Evolutionary conservation across 768 basidiomycete genomes (phyloP), one percentile per base, ranked within the genome.

Genomic region (Suillus fuscotomentosus): DNA sequence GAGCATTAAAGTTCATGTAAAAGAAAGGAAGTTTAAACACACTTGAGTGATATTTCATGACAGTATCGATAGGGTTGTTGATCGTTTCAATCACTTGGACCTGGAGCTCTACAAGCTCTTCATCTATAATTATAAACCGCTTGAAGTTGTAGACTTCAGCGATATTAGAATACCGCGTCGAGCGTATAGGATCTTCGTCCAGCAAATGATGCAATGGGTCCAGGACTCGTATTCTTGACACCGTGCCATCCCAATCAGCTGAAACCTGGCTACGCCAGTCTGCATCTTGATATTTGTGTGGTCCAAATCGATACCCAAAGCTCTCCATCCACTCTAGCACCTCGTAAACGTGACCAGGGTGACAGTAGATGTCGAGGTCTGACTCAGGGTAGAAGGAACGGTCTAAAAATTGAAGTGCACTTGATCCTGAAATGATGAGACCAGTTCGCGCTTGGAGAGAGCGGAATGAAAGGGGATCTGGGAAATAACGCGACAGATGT

Each of bases 311-410:
- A 61, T 81, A 82, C 0, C 78, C 78, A 5, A 73, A 69, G 8
- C 11, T 36, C 17, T 66, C 57, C 0, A 71, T 42, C 72, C 79
- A 84, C 9, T 53, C 54, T 0, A 75, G 77, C 5, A 86, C 71
- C 27, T 75, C 72, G 14, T 63, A 51, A 47, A 74, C 70, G 42
- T 71, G 68, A 0, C 71, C 69, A 3, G 77, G 74, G 8, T 79
- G 72, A 17, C 77, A 73, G 68, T 86, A 86, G 5, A 87, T 45
- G 61, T 87, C 86, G 9, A 87, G 78, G 66, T 87, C 85, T 0
- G 84, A 77, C 5, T 76, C 76, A 3, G 77, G 73, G 65, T 84
- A 86, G 43, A 72, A 72, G 0, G 74, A 67, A 20, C 83, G 69
- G 57, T 82, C 80, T 48, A 87, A 76, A 66, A 85, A 84, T 59